These are phyloP conservation scores for Alternaria consortialis DNA, from an alignment of 2,329 filamentous ascomycete genomes.

Conservation along the genomic window DNA sequence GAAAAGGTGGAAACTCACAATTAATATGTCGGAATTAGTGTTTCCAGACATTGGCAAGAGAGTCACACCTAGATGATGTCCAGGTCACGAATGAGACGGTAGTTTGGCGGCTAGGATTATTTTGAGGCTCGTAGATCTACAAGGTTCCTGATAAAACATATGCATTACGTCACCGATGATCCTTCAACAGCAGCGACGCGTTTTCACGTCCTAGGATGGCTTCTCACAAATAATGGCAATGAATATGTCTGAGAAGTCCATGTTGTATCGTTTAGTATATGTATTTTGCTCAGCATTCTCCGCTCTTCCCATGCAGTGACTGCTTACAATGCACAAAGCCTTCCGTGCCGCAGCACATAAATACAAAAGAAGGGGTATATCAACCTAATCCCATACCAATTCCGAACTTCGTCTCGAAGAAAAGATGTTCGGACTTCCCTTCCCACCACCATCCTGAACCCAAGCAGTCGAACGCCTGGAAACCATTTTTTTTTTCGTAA, in stretches of 20 bases:
- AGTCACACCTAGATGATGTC: no score
- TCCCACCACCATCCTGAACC: not conserved
- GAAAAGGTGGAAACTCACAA: slow-evolving; percentile 55
- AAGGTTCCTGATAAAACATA: not conserved
- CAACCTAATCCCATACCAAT: not conserved
- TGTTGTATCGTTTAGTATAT: not conserved
- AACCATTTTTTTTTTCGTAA: slow-evolving; percentile 32
- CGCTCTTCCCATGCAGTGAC: not conserved
- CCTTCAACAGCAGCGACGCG: not conserved
- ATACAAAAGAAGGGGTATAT: slow-evolving; percentile 13
- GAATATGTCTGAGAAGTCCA: no score
- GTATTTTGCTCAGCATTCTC: not conserved
- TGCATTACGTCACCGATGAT: slow-evolving; percentile 9
- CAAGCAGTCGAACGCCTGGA: slow-evolving; percentile 1
- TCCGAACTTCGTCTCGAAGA: not conserved
- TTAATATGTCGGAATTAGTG: slow-evolving; percentile 65
- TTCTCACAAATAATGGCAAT: not conserved
- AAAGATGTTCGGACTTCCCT: not conserved
- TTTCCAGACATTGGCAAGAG: slow-evolving; percentile 43
- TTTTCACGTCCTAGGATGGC: not conserved
- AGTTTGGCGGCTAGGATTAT: not conserved
- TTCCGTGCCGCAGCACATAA: not conserved
- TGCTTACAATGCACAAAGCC: not conserved
- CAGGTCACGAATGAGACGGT: no score
- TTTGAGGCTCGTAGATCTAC: not conserved